Percentiles rank a stretch among this genome's conserved stretches.
These are phyloP conservation scores for Oxytropis ochrocephala DNA, from an alignment of 306 rosid species.

Conservation along the genomic window DNA sequence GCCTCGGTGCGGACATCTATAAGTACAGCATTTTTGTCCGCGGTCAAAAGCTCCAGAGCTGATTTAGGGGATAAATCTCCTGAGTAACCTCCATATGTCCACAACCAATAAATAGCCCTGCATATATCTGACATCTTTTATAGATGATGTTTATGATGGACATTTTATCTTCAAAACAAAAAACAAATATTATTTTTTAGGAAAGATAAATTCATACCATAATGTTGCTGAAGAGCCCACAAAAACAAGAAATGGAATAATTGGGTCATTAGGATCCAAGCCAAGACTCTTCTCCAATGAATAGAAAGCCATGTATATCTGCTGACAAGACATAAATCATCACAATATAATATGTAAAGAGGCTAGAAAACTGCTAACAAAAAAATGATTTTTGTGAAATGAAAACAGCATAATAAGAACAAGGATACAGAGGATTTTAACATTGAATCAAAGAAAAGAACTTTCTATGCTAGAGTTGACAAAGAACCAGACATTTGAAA, in stretches of 20 bases:
- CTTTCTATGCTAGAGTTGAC: not conserved
- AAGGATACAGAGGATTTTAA: not conserved
- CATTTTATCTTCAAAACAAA: slow-evolving; percentile 17
- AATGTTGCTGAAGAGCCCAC: slow-evolving; percentile 73
- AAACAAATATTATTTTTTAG: slow-evolving; percentile 15
- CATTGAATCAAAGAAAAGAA: slow-evolving; percentile 11
- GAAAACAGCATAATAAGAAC: not conserved
- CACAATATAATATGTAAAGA: not conserved
- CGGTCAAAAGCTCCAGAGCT: slow-evolving; percentile 67
- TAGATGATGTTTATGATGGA: slow-evolving; percentile 33
- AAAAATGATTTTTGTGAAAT: slow-evolving; percentile 1
- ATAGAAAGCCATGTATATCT: slow-evolving; percentile 60
- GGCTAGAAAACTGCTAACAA: not conserved
- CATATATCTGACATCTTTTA: slow-evolving; percentile 69
- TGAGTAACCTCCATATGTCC: slow-evolving; percentile 78
- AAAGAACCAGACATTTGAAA: not conserved
- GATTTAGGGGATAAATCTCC: slow-evolving; percentile 83
- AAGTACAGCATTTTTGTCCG: slow-evolving; percentile 60
- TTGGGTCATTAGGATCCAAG: slow-evolving; percentile 89
- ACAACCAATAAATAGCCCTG: slow-evolving; percentile 79
- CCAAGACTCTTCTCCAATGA: slow-evolving; percentile 77
- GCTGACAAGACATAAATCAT: slow-evolving; percentile 16
- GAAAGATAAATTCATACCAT: slow-evolving; percentile 61
- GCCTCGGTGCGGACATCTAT: slow-evolving; percentile 87
- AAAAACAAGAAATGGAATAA: slow-evolving; percentile 63